Evolutionary conservation across 257 asterid genomes (phyloP), one percentile per base, ranked within the genome.

Genomic region (Buddleja alternifolia): DNA sequence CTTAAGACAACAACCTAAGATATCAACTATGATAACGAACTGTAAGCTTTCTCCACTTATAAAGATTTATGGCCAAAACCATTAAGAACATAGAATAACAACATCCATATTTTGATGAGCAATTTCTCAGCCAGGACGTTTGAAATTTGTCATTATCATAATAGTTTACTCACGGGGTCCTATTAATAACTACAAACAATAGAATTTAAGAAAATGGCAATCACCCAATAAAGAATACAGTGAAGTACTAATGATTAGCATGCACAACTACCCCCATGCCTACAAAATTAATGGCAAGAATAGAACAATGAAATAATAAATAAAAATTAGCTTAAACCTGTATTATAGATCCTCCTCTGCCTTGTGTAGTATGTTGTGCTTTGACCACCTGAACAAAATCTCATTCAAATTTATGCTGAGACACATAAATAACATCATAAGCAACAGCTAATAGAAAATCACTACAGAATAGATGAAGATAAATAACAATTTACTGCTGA

Each of bases 331-430:
- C 50, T 9, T 12, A 37, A 65, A 92, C 99, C 96, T 93, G 97
- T 69, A 93, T 89, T 75, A 88, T 93, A 66, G 97, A 96, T 75
- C 97, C 99, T 73, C 90, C 91, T 86, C 99, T 85, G 71, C 99
- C 99, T 83, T 93, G 99, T 32, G 93, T 78, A 20, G 88, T 81
- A 62, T 93, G 99, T 2, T 90, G 95, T 5, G 97, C 93, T 81
- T 89, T 93, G 45, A 93, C 64, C 55, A 93, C 99, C 99, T 93
- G 79, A 64, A 66, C 53, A 73, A 71, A 57, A 56, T 51, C 64
- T 19, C 47, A 47, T 34, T 67, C 54, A 23, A 53, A 66, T 72
- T 60, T 73, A 66, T 36, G 41, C 51, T 37, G 63, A 51, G 63
- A 60, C 60, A 70, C 44, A 57, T 19, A 24, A 16, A 44, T 8